Evolutionary conservation across 2,329 filamentous ascomycete genomes (phyloP).

Genomic region (Diplodia corticola): DNA sequence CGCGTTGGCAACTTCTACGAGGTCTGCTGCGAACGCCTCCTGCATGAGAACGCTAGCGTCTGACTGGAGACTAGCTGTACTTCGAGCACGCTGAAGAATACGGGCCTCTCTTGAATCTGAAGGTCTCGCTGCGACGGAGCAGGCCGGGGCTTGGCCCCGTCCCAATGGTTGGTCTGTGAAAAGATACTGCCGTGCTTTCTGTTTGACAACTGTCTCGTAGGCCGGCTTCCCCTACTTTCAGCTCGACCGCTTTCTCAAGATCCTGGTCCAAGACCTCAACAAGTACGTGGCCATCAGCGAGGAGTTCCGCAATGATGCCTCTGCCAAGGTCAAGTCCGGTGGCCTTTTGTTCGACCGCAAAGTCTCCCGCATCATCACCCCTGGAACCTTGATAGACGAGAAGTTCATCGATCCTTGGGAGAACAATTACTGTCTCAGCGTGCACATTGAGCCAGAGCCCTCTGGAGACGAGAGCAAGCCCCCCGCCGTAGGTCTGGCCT

Average conservation of each 20-base stretch:
- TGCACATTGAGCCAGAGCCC: slow-evolving; percentile 58
- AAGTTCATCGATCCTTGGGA: slow-evolving; percentile 93
- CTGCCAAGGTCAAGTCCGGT: slow-evolving; percentile 70
- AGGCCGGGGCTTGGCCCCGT: slow-evolving; percentile 62
- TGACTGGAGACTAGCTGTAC: slow-evolving; percentile 61
- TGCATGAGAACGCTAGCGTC: background rate
- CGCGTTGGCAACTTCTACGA: slow-evolving; percentile 96
- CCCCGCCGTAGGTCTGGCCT: slow-evolving; percentile 66
- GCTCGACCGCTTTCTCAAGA: slow-evolving; percentile 87
- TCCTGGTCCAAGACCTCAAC: slow-evolving; percentile 85
- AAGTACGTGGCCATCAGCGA: slow-evolving; percentile 93
- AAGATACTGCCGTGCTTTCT: slow-evolving; percentile 1
- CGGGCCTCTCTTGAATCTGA: slow-evolving; percentile 82
- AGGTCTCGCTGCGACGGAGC: slow-evolving; percentile 80
- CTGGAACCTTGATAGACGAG: slow-evolving; percentile 94
- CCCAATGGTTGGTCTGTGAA: slow-evolving; percentile 66
- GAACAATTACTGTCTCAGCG: slow-evolving; percentile 87
- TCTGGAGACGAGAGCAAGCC: slow-evolving; percentile 25
- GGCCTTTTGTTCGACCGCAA: slow-evolving; percentile 81
- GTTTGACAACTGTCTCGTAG: slow-evolving; percentile 44
- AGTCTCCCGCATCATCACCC: slow-evolving; percentile 86
- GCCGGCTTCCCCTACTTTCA: slow-evolving; percentile 93
- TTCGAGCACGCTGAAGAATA: slow-evolving; percentile 92
- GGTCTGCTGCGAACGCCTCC: slow-evolving; percentile 93
- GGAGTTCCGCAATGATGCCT: slow-evolving; percentile 76